Base-by-base conservation (phyloP, 2,329 filamentous ascomycete genomes). In the Nemania sp. region DNA sequence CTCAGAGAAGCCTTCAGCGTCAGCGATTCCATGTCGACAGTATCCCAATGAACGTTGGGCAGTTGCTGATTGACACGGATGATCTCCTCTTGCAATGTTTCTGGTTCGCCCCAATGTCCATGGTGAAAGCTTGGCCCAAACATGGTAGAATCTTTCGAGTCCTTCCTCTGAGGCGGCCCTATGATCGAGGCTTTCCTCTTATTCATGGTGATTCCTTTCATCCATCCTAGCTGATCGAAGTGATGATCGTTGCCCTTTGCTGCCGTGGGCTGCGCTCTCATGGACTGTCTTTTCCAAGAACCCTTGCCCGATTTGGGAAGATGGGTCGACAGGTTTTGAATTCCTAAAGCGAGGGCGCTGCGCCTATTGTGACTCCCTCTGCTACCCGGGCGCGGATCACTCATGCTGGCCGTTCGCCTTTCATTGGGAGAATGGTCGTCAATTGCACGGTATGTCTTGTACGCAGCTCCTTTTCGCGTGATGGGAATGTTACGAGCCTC, bases 391-490 rank as follows among this genome's bases (percentile, higher is more conserved):
- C 82, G 81, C 45, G 83, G 79, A 63, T 86, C 85, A 62, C 83
- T 88, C 81, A 88, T 88, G 0, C 85, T 88, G 1, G 83, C 80
- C 42, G 77, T 77, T 67, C 83, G 83, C 62, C 85, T 85, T 59
- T 89, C 86, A 21, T 82, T 78, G 48, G 81, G 80, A 40, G 80
- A 74, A 49, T 78, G 79, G 57, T 85, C 84, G 55, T 90, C 88
- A 18, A 90, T 81, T 42, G 92, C 87, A 47, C 91, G 87, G 70
- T 94, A 97, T 0, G 91, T 94, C 73, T 90, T 91, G 78, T 97
- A 97, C 2, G 83, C 79, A 5, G 93, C 92, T 11, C 92, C 92
- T 73, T 88, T 88, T n/a, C 93, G 86, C 12, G 92, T 97, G 43
- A 93, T 78, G 54, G 85, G 88, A 10, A 93, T 87, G 40, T 86